These are phyloP conservation scores for Zizania palustris DNA, from an alignment of 202 grass and related monocot genomes.

Conservation along the genomic window DNA sequence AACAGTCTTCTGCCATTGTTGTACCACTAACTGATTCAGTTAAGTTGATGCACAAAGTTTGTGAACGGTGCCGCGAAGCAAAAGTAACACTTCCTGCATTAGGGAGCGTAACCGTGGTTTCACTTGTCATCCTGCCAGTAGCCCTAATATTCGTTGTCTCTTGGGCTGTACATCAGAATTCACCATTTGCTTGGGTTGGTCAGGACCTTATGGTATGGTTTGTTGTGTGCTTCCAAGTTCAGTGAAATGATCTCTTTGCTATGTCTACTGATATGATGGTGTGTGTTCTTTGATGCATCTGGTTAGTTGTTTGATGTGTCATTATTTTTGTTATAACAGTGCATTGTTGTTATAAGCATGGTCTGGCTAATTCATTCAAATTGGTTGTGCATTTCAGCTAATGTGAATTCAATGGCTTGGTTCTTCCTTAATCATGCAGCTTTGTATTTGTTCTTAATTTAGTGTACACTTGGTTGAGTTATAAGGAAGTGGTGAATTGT, in stretches of 20 bases:
- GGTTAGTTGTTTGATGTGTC: no score
- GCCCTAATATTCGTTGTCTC: slow-evolving; percentile 55
- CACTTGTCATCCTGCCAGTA: slow-evolving; percentile 60
- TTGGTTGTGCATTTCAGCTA: no score
- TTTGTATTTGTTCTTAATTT: no score
- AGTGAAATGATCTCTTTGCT: neutral
- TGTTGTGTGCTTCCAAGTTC: neutral
- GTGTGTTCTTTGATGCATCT: slow-evolving; percentile 14
- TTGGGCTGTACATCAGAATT: slow-evolving; percentile 63
- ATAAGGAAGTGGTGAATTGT: no score
- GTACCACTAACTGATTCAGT: neutral
- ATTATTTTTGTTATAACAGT: no score
- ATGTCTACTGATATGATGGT: slow-evolving; percentile 21
- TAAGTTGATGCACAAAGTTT: slow-evolving; percentile 47
- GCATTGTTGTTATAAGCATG: no score
- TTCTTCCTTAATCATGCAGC: no score
- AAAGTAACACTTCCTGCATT: slow-evolving; percentile 61
- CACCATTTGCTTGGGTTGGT: slow-evolving; percentile 71
- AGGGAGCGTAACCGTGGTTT: slow-evolving; percentile 59
- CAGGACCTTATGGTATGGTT: slow-evolving; percentile 79
- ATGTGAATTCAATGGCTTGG: no score
- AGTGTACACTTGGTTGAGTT: no score
- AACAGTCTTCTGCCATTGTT: neutral
- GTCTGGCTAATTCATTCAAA: no score
- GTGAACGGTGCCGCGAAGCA: slow-evolving; percentile 46